Evolutionary conservation across 768 basidiomycete genomes (phyloP).

Genomic region (Saitozyma sp.): DNA sequence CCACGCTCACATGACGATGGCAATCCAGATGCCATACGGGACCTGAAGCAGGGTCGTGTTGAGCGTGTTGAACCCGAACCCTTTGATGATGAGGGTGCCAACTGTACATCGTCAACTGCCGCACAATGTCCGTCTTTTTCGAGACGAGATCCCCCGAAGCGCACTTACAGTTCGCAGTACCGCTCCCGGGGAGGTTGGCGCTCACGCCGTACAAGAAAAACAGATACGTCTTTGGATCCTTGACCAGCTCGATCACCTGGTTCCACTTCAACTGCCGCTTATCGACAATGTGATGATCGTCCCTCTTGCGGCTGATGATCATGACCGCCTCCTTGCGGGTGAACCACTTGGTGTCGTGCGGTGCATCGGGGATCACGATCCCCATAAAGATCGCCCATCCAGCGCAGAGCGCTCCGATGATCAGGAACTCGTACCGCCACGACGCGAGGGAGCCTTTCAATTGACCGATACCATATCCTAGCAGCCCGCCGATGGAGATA

Average conservation of each 20-base stretch:
- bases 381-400: slow-evolving; percentile 35
- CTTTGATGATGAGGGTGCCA: slow-evolving; percentile 48
- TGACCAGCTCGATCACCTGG: slow-evolving; percentile 29
- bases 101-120: slow-evolving; percentile 16
- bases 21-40: slow-evolving; percentile 33
- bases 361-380: slow-evolving; percentile 42
- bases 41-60: slow-evolving; percentile 31
- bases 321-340: slow-evolving; percentile 39
- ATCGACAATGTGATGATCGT: slow-evolving; percentile 46
- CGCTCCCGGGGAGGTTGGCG: slow-evolving; percentile 48
- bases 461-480: slow-evolving; percentile 49
- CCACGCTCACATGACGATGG: slow-evolving; percentile 12
- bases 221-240: slow-evolving; percentile 46
- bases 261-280: slow-evolving; percentile 38
- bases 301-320: slow-evolving; percentile 30
- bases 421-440: slow-evolving; percentile 51
- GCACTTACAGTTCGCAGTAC: slow-evolving; percentile 46
- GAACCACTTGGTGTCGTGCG: slow-evolving; percentile 35
- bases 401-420: slow-evolving; percentile 31
- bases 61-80: slow-evolving; percentile 43
- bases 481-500: slow-evolving; percentile 54
- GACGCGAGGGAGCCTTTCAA: slow-evolving; percentile 42
- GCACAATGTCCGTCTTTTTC: background rate
- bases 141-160: too few species aligned
- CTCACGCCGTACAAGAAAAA: slow-evolving; percentile 50